Percentiles rank a stretch among this genome's conserved stretches.
These are phyloP conservation scores for Leptographium wingfieldii DNA, from an alignment of 2,329 filamentous ascomycete genomes.

Conservation along the genomic window DNA sequence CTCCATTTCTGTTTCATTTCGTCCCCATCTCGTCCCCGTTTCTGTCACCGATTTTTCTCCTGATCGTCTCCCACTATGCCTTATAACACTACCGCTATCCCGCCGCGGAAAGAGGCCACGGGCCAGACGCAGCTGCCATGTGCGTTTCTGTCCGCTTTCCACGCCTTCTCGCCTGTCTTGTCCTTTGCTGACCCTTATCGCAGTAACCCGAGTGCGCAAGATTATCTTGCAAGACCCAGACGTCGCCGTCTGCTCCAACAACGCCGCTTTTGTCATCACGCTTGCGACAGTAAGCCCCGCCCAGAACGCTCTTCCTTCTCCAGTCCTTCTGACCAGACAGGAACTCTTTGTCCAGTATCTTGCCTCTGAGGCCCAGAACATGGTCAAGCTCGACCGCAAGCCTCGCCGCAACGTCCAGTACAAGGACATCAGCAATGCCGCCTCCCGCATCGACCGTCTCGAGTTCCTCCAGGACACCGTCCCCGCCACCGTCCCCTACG, in stretches of 20 bases:
- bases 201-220: constrained; percentile 91
- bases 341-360: constrained; percentile 96
- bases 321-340: constrained; percentile 26
- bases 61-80: constrained; percentile 47
- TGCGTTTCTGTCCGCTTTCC: constrained; percentile 31
- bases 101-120: constrained; percentile 67
- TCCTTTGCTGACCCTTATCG: not conserved
- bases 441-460: constrained; percentile 80
- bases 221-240: constrained; percentile 85
- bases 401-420: constrained; percentile 92
- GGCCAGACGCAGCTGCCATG: constrained; percentile 76
- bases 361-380: constrained; percentile 70
- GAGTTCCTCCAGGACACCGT: constrained; percentile 90
- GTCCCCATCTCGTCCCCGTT: not conserved
- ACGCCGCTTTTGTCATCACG: constrained; percentile 87
- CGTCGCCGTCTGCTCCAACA: constrained; percentile 76
- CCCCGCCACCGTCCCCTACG: constrained; percentile 72
- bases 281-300: constrained; percentile 58
- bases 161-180: not conserved
- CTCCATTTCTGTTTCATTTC: not conserved
- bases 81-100: constrained; percentile 77
- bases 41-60: not conserved
- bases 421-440: constrained; percentile 78
- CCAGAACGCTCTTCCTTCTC: not conserved
- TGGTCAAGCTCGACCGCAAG: constrained; percentile 83